Evolutionary conservation across 139 green algal species (phyloP).

Genomic region (Diplosphaera chodatii): DNA sequence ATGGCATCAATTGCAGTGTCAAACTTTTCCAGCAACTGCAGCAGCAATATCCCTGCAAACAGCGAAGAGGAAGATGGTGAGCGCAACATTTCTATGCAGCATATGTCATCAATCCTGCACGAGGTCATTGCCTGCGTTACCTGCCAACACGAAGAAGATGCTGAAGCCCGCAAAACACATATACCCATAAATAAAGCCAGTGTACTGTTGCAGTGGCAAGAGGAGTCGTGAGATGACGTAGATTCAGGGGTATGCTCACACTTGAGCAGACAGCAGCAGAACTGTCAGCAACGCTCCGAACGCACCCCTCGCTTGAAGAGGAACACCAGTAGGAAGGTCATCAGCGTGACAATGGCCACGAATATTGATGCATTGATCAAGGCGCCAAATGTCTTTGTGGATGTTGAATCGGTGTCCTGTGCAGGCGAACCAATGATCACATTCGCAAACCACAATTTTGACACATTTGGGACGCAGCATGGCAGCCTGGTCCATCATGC

Average conservation of each 20-base stretch:
- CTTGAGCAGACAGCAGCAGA: not conserved
- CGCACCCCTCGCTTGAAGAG: slow-evolving; percentile 85
- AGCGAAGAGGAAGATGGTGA: too few relatives aligned
- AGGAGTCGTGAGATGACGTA: too few relatives aligned
- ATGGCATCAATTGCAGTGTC: slow-evolving; percentile 76
- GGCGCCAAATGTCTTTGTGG: slow-evolving; percentile 73
- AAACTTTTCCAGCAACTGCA: slow-evolving; percentile 39
- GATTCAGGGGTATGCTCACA: too few relatives aligned
- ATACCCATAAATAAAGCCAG: slow-evolving; percentile 84
- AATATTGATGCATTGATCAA: slow-evolving; percentile 92
- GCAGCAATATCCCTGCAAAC: slow-evolving; percentile 43
- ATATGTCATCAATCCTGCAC: too few relatives aligned
- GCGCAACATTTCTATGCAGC: too few relatives aligned
- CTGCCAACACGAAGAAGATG: slow-evolving; percentile 89
- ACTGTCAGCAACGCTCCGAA: not conserved
- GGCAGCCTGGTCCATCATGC: too few relatives aligned
- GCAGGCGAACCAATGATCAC: too few relatives aligned
- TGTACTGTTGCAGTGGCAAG: slow-evolving; percentile 74
- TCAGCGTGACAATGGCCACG: slow-evolving; percentile 66
- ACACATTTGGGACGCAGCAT: too few relatives aligned
- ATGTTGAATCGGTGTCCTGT: slow-evolving; percentile 61
- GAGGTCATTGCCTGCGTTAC: too few relatives aligned
- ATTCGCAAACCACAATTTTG: too few relatives aligned
- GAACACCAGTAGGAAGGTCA: slow-evolving; percentile 88
- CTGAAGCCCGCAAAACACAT: slow-evolving; percentile 90